phyloP scores from a whole-genome alignment of 176 grass and related monocot genomes.

The Juncus inflexus region DNA sequence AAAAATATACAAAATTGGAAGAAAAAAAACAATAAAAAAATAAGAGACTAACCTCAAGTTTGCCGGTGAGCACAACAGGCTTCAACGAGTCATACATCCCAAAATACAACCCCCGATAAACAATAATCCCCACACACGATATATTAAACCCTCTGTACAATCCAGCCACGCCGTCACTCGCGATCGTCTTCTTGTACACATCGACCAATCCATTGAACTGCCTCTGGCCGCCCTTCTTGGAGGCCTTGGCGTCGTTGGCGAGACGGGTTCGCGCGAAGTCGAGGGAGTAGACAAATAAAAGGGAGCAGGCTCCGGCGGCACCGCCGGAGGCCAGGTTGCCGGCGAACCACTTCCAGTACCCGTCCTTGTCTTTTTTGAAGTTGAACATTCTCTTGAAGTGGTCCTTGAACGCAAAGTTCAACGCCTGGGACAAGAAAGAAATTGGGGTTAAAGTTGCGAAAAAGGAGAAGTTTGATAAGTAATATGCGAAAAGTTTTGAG shows the following conservation, averaged over 20 bases:
- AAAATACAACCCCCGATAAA: constrained; percentile 59
- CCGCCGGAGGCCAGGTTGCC: constrained; percentile 61
- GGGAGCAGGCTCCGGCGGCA: constrained; percentile 60
- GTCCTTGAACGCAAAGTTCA: constrained; percentile 67
- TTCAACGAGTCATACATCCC: constrained; percentile 65
- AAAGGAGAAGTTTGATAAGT: neutral
- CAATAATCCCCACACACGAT: constrained; percentile 63
- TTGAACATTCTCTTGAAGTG: constrained; percentile 76
- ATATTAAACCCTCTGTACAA: constrained; percentile 61
- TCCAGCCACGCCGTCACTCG: constrained; percentile 42
- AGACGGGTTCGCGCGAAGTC: constrained; percentile 55
- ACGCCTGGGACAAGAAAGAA: constrained; percentile 33
- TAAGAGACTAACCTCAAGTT: constrained; percentile 37
- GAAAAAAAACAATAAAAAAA: neutral
- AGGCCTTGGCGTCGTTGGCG: constrained; percentile 52
- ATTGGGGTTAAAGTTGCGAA: neutral
- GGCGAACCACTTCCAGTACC: constrained; percentile 71
- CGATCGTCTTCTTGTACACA: constrained; percentile 51
- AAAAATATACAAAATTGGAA: neutral
- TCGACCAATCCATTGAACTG: constrained; percentile 64
- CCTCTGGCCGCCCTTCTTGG: constrained; percentile 52
- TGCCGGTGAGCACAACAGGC: constrained; percentile 48
- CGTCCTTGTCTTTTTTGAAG: constrained; percentile 68
- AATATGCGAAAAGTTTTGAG: neutral
- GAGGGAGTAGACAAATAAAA: constrained; percentile 60